phyloP scores from a whole-genome alignment of 805 yeast genomes.

The Nakazawaea pomicola region DNA sequence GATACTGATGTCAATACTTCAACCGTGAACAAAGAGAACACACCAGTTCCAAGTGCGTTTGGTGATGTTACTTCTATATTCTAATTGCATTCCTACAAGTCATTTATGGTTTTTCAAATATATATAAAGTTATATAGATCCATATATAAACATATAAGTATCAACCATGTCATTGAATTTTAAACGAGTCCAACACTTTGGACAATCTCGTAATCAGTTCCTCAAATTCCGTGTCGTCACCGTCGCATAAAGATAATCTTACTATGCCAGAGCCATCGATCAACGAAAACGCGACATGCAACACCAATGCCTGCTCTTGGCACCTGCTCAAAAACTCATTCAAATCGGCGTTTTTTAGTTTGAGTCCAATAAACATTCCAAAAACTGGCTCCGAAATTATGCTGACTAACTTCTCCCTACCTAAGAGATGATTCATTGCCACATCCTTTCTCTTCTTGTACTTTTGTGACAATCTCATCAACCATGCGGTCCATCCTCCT shows the following conservation, averaged over 20 bases:
- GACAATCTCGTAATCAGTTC: constrained; percentile 1
- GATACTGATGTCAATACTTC: background rate
- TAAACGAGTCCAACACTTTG: background rate
- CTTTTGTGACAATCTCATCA: background rate
- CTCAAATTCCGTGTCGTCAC: constrained; percentile 1
- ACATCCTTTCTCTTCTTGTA: background rate
- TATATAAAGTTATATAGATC: no score
- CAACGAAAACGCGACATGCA: background rate
- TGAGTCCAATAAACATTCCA: constrained; percentile 53
- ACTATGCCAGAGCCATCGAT: background rate
- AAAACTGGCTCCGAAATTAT: constrained; percentile 41
- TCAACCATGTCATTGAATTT: no score
- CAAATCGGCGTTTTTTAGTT: background rate
- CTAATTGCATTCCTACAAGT: background rate
- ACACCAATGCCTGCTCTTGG: no score
- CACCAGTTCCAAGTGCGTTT: constrained; percentile 6
- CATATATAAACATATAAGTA: background rate
- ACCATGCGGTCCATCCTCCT: constrained; percentile 9
- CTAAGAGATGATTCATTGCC: constrained; percentile 18
- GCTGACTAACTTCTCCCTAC: constrained; percentile 15
- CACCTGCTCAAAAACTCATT: background rate
- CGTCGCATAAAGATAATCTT: constrained; percentile 1
- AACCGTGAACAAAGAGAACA: constrained; percentile 2
- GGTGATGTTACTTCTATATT: constrained; percentile 11
- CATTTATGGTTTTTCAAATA: background rate